A percentile compares a stretch with the other conserved stretches of the same genome.
Evolutionary conservation across 495 filamentous ascomycete genomes (phyloP).

Genomic region (Endocarpon pusillum): DNA sequence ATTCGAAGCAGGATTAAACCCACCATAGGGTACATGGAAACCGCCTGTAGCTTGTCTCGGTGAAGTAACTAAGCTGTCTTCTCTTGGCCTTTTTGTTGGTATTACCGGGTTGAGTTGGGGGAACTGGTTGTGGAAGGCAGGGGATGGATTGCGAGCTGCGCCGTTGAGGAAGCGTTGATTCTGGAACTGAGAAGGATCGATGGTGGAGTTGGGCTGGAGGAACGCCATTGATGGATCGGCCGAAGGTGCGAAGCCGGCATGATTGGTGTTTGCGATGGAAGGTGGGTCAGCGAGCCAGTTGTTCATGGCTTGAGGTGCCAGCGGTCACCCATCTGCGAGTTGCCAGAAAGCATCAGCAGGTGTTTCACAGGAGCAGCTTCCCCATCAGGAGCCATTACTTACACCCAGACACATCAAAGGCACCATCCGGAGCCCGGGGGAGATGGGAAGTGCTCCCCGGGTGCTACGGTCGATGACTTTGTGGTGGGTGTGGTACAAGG

Average conservation of each 20-base stretch:
- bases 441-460: no score
- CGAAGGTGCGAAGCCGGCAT: slow-evolving; percentile 54
- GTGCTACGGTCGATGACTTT: no score
- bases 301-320: slow-evolving; percentile 49
- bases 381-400: neutral
- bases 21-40: slow-evolving; percentile 46
- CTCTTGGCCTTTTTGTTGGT: slow-evolving; percentile 72
- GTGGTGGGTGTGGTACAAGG: neutral
- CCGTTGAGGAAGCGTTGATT: slow-evolving; percentile 60
- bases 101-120: slow-evolving; percentile 69
- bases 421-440: neutral
- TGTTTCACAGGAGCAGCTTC: neutral
- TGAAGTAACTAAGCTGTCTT: slow-evolving; percentile 71
- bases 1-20: slow-evolving; percentile 45
- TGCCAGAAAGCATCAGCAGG: no score
- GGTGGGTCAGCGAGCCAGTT: slow-evolving; percentile 68
- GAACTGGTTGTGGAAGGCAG: slow-evolving; percentile 54
- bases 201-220: slow-evolving; percentile 34
- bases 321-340: slow-evolving; percentile 45
- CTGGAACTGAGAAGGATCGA: slow-evolving; percentile 42
- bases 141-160: slow-evolving; percentile 61
- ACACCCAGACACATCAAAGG: neutral
- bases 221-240: slow-evolving; percentile 37
- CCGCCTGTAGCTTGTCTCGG: slow-evolving; percentile 60
- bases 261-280: slow-evolving; percentile 48